A percentile compares a stretch with the other conserved stretches of the same genome.
phyloP scores from a whole-genome alignment of 164 flowering plant species.

The Vitis cinerea region DNA sequence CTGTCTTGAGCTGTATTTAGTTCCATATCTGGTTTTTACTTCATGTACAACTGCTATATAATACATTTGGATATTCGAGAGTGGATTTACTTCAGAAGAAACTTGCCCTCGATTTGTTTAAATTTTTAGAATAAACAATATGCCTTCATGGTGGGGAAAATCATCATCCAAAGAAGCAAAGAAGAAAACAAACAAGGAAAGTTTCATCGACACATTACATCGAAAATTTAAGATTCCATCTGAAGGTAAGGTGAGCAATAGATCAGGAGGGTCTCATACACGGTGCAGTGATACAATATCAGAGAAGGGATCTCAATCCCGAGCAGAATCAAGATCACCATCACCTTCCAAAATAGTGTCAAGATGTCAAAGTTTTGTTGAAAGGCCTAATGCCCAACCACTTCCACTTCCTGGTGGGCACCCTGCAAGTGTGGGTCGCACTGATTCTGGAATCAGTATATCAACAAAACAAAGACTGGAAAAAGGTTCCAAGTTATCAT shows the following conservation, averaged over 20 bases:
- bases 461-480: slow-evolving; percentile 45
- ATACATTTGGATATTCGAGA: not conserved
- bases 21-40: not conserved
- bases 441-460: slow-evolving; percentile 60
- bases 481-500: slow-evolving; percentile 47
- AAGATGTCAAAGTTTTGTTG: slow-evolving; percentile 94
- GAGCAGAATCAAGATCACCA: slow-evolving; percentile 66
- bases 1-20: slow-evolving; percentile 3
- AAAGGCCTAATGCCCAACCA: slow-evolving; percentile 75
- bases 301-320: slow-evolving; percentile 59
- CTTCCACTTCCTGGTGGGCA: slow-evolving; percentile 75
- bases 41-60: not conserved
- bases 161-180: slow-evolving; percentile 88
- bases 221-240: slow-evolving; percentile 58
- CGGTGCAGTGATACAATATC: slow-evolving; percentile 54
- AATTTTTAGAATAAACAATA: slow-evolving; percentile 22
- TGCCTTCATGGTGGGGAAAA: slow-evolving; percentile 90
- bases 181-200: slow-evolving; percentile 75
- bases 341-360: slow-evolving; percentile 76
- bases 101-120: slow-evolving; percentile 4
- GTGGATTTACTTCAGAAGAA: slow-evolving; percentile 6
- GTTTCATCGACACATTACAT: slow-evolving; percentile 65
- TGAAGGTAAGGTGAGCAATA: slow-evolving; percentile 51
- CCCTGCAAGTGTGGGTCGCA: slow-evolving; percentile 44
- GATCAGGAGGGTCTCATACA: slow-evolving; percentile 59